phyloP scores from a whole-genome alignment of 2,329 filamentous ascomycete genomes.

The Epichloe gansuensis region DNA sequence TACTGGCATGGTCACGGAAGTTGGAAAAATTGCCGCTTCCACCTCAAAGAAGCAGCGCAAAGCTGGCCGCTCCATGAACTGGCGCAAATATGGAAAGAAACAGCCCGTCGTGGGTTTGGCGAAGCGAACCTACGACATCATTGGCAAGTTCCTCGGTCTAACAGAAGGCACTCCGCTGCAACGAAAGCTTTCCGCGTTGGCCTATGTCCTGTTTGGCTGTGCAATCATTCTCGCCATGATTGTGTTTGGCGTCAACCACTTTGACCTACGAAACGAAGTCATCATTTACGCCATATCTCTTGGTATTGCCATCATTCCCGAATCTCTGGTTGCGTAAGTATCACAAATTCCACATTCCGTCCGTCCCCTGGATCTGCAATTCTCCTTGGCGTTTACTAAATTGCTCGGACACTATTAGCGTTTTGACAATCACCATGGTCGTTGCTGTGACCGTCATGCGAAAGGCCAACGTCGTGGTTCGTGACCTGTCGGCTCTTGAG shows the following conservation, averaged over 20 bases:
- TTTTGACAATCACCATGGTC: slow-evolving; percentile 60
- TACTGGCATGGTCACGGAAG: slow-evolving; percentile 61
- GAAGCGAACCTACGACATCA: slow-evolving; percentile 34
- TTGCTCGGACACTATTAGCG: slow-evolving; percentile 20
- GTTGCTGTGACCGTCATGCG: slow-evolving; percentile 53
- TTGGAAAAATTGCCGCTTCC: slow-evolving; percentile 55
- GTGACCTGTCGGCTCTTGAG: slow-evolving; percentile 55
- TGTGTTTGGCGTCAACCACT: slow-evolving; percentile 46
- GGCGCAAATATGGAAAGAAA: slow-evolving; percentile 39
- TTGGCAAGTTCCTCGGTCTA: slow-evolving; percentile 47
- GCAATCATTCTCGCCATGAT: slow-evolving; percentile 47
- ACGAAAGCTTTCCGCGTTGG: slow-evolving; percentile 65
- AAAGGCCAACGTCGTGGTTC: slow-evolving; percentile 51
- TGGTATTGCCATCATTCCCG: slow-evolving; percentile 50
- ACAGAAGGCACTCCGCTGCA: slow-evolving; percentile 65
- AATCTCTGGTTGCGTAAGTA: slow-evolving; percentile 49
- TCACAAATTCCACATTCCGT: slow-evolving; percentile 2
- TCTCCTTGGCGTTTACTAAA: slow-evolving; percentile 7
- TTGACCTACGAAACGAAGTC: slow-evolving; percentile 37
- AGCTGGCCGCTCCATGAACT: slow-evolving; percentile 41
- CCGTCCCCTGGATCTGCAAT: background rate
- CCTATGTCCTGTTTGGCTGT: slow-evolving; percentile 63
- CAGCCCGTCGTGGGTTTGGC: slow-evolving; percentile 34
- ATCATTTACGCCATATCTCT: slow-evolving; percentile 47
- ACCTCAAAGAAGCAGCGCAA: slow-evolving; percentile 41